phyloP scores from a whole-genome alignment of 1,284 basidiomycete genomes.

The Puccinia polysora region DNA sequence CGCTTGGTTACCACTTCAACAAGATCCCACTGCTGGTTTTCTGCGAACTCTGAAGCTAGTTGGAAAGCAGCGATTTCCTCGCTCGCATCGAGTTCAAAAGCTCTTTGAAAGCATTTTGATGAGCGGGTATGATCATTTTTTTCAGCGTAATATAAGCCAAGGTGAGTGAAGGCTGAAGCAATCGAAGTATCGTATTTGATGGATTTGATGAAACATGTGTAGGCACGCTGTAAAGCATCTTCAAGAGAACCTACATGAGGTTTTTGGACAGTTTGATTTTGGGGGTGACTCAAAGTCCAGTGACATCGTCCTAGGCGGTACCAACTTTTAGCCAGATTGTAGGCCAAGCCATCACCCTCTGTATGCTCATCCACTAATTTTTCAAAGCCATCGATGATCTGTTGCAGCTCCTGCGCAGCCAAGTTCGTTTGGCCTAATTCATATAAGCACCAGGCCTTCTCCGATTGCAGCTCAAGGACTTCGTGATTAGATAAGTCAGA shows the following conservation, averaged over 20 bases:
- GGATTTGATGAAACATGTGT: slow-evolving; percentile 74
- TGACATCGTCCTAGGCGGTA: slow-evolving; percentile 18
- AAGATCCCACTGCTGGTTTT: slow-evolving; percentile 90
- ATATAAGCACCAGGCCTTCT: slow-evolving; percentile 77
- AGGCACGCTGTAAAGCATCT: slow-evolving; percentile 60
- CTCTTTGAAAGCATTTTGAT: slow-evolving; percentile 95
- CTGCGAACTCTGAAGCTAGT: slow-evolving; percentile 82
- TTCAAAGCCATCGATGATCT: slow-evolving; percentile 58
- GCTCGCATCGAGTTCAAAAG: slow-evolving; percentile 88
- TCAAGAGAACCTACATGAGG: not conserved
- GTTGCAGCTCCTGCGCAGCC: slow-evolving; percentile 61
- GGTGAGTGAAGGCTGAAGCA: slow-evolving; percentile 86
- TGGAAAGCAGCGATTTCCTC: slow-evolving; percentile 78
- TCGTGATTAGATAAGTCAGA: slow-evolving; percentile 51
- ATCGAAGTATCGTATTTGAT: slow-evolving; percentile 72
- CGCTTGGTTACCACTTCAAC: slow-evolving; percentile 87
- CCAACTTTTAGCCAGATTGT: slow-evolving; percentile 48
- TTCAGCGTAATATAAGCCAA: slow-evolving; percentile 79
- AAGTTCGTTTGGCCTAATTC: slow-evolving; percentile 60
- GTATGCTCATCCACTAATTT: slow-evolving; percentile 49
- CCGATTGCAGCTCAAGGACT: slow-evolving; percentile 53
- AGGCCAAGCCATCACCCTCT: slow-evolving; percentile 25
- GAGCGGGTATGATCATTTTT: slow-evolving; percentile 79
- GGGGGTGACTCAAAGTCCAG: slow-evolving; percentile 29
- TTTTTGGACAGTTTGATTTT: slow-evolving; percentile 1